Base-by-base conservation (phyloP, 768 basidiomycete species). In the Asterophora parasitica region DNA sequence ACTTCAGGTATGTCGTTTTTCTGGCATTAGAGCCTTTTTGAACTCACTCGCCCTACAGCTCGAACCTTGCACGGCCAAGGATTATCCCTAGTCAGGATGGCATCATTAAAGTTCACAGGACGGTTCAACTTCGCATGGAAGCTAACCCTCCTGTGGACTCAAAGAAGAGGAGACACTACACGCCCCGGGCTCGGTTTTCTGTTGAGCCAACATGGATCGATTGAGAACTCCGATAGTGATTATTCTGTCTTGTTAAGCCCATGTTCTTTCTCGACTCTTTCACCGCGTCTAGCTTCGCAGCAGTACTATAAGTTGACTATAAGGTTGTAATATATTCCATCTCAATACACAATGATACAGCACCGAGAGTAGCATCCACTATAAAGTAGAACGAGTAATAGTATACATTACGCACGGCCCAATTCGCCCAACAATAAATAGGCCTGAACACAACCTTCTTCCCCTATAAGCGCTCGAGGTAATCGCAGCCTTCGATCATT, bases 121-220 rank as follows among this genome's bases (percentile, higher is more conserved):
- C 65, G 13, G 79, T 81, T 7, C 69, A 72, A 62, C 66, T 73
- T 46, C 70, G 83, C 38, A 71, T 81, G 71, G 75, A 79, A 16
- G 75, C 81, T 0, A 56, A 65, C 7, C 64, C 64, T 41, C 54
- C 56, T 2, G 17, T 15, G 12, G 58, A 59, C 37, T 59, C 50
- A 44, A 48, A 50, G 20, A 54, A 17, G 28, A 50, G 49, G 20
- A 54, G 19, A 31, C 48, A 42, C 42, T 69, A 70, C 53, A 34
- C 16, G 6, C 64, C 68, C 3, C 65, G 56, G 50, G 61, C 67
- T 1, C 31, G 41, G 3, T 58, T 68, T 27, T 42, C 48, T 26
- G 60, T 65, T 35, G 65, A 67, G 16, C 67, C 65, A 16, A 64
- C 39, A 7, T 74, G 66, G 67, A 58, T 72, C 20, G 69, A 67